Evolutionary conservation across 2,329 filamentous ascomycete genomes (phyloP).

Genomic region (Thelonectria rubi): DNA sequence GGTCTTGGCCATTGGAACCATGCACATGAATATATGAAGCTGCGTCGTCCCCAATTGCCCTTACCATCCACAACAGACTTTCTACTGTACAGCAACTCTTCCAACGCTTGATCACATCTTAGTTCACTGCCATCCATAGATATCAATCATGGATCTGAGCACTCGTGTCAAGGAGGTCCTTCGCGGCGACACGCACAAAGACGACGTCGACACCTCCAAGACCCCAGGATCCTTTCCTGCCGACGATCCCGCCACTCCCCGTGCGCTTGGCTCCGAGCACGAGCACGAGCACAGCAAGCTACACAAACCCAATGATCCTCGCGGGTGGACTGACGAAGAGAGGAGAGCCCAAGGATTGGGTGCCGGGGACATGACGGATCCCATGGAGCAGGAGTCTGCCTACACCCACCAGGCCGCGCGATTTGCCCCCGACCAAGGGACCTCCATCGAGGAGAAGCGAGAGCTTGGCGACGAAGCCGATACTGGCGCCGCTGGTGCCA

Average conservation of each 20-base stretch:
- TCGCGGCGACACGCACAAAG: neutral
- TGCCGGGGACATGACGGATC: slow-evolving; percentile 15
- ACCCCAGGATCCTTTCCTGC: slow-evolving; percentile 34
- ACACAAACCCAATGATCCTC: slow-evolving; percentile 34
- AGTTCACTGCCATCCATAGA: neutral
- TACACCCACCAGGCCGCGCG: neutral
- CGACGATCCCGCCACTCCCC: slow-evolving; percentile 25
- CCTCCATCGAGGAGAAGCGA: neutral
- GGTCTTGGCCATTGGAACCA: neutral
- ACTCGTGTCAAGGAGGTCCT: neutral
- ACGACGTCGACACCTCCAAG: slow-evolving; percentile 10
- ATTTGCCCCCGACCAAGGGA: neutral
- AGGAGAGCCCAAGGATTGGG: slow-evolving; percentile 21
- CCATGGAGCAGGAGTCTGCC: neutral
- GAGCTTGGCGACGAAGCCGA: neutral
- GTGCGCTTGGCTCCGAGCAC: slow-evolving; percentile 5
- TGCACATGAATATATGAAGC: neutral
- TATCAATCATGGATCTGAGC: neutral
- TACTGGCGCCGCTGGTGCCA: neutral
- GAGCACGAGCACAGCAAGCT: slow-evolving; percentile 36
- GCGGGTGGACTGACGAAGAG: slow-evolving; percentile 23
- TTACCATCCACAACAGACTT: neutral
- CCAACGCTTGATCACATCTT: neutral
- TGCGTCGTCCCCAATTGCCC: neutral
- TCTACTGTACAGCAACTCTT: neutral